phyloP scores from a whole-genome alignment of 768 basidiomycete species.

The Pleurotus salmoneostramineus region DNA sequence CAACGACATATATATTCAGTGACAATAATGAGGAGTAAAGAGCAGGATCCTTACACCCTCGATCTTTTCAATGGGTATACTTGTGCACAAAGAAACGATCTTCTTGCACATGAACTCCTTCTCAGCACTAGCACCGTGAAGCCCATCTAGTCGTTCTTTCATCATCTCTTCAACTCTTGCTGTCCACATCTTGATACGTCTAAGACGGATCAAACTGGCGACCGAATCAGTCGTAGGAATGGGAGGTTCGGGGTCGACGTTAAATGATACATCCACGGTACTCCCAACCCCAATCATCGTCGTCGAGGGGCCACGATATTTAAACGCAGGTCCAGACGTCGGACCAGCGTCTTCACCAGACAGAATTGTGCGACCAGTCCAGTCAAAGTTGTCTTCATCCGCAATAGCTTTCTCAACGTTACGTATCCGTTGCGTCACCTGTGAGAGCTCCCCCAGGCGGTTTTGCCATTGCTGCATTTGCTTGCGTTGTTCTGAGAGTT shows the following conservation, averaged over 20 bases:
- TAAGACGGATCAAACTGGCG: constrained; percentile 63
- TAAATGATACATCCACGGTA: constrained; percentile 59
- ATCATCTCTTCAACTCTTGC: constrained; percentile 72
- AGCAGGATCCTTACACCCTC: constrained; percentile 66
- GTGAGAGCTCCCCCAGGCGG: constrained; percentile 75
- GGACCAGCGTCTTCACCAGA: constrained; percentile 33
- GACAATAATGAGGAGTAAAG: neutral
- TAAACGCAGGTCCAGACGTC: constrained; percentile 62
- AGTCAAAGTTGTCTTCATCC: constrained; percentile 84
- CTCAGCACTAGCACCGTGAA: constrained; percentile 81
- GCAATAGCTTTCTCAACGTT: constrained; percentile 79
- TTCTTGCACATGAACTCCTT: constrained; percentile 91
- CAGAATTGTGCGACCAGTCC: constrained; percentile 71
- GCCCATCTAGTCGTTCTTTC: constrained; percentile 57
- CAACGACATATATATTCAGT: neutral
- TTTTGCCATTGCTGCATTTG: constrained; percentile 76
- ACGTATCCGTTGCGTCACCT: constrained; percentile 71
- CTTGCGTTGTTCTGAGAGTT: constrained; percentile 86
- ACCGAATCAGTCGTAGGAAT: constrained; percentile 57
- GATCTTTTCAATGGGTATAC: constrained; percentile 82
- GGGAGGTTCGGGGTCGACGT: constrained; percentile 70
- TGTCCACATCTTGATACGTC: constrained; percentile 84
- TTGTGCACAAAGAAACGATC: constrained; percentile 86
- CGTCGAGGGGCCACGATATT: constrained; percentile 61
- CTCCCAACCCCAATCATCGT: constrained; percentile 65